These are phyloP conservation scores for Cryptosporidium sp. DNA, from an alignment of 169 alveolate genomes.

Conservation along the genomic window DNA sequence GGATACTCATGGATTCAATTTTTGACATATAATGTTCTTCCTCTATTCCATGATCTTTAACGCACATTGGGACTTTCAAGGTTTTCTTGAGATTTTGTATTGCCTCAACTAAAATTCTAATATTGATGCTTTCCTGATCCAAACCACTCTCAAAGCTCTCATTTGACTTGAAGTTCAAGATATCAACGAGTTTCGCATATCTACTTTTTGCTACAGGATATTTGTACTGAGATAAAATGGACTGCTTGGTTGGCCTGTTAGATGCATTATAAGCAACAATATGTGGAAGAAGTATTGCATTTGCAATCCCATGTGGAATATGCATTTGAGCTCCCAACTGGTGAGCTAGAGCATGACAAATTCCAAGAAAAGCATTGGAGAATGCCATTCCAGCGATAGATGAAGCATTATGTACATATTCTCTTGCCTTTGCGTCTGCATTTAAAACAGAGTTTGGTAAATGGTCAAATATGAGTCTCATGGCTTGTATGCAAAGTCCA, in stretches of 20 bases:
- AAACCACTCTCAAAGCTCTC: conserved; percentile 6
- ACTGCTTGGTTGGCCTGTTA: conserved; percentile 55
- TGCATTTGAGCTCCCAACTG: conserved; percentile 75
- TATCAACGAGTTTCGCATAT: conserved; percentile 56
- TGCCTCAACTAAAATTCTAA: conserved; percentile 44
- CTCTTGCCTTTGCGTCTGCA: conserved; percentile 62
- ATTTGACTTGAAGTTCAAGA: conserved; percentile 16
- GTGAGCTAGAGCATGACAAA: conserved; percentile 76
- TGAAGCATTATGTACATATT: conserved; percentile 71
- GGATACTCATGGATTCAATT: conserved; percentile 57
- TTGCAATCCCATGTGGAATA: conserved; percentile 76
- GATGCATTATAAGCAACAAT: conserved; percentile 71
- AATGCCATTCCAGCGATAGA: conserved; percentile 77
- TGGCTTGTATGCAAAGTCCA: conserved; percentile 70
- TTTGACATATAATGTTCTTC: conserved; percentile 70
- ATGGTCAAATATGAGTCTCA: conserved; percentile 69
- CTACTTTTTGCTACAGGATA: conserved; percentile 67
- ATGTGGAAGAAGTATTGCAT: conserved; percentile 72
- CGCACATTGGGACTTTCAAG: conserved; percentile 56
- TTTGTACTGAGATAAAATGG: conserved; percentile 60
- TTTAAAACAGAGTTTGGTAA: conserved; percentile 44
- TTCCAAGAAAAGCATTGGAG: conserved; percentile 76
- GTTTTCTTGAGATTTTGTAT: conserved; percentile 62
- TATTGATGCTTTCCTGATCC: conserved; percentile 61
- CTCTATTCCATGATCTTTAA: conserved; percentile 65